A percentile compares a stretch with the other conserved stretches of the same genome.
phyloP scores from a whole-genome alignment of 2,329 filamentous ascomycete species.

The Pseudogymnoascus sp. region DNA sequence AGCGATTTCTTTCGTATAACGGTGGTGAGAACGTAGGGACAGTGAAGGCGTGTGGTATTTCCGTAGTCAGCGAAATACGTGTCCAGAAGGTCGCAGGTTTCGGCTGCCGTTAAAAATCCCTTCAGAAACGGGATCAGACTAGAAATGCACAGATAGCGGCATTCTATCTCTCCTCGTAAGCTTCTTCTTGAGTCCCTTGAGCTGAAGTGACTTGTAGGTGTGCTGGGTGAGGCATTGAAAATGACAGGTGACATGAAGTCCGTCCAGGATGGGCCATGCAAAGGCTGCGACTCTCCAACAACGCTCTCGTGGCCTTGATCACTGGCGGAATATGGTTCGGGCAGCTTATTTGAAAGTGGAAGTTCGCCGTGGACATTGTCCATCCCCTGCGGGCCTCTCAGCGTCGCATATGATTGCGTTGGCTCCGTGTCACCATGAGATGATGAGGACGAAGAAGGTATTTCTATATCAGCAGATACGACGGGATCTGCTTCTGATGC shows the following conservation, averaged over 20 bases:
- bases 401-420: background rate
- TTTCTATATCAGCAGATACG: background rate
- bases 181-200: background rate
- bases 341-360: background rate
- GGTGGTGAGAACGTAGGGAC: slow-evolving; percentile 39
- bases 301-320: background rate
- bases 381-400: background rate
- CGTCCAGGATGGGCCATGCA: background rate
- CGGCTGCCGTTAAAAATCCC: background rate
- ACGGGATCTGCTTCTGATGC: background rate
- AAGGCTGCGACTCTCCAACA: background rate
- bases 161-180: background rate
- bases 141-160: background rate
- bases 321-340: background rate
- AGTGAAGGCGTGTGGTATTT: slow-evolving; percentile 35
- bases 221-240: background rate
- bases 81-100: slow-evolving; percentile 38
- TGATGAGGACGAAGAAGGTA: background rate
- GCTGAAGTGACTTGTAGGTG: background rate
- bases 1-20: slow-evolving; percentile 39
- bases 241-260: background rate
- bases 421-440: background rate
- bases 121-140: background rate
- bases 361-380: background rate
- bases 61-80: slow-evolving; percentile 39